Base-by-base conservation (phyloP, 345 rosid species). In the Kandelia obovata region DNA sequence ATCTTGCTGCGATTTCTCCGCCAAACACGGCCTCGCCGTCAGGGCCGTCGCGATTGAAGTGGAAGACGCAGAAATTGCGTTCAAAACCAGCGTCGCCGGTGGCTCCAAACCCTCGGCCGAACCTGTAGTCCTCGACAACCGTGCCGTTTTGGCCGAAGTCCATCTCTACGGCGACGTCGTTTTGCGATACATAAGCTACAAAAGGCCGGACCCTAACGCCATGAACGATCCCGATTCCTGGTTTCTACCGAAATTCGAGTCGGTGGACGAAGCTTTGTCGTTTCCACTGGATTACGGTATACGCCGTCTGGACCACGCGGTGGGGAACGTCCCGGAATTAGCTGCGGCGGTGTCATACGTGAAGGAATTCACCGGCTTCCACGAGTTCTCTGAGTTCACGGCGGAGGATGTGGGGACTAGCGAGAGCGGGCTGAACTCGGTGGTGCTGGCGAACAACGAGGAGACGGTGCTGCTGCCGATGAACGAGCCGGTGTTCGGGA, bases 401-500 rank as follows among this genome's bases (percentile, higher is more conserved):
- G 84, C 92, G n/a, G 94, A 91, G 63, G 98, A 93, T 20, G 88
- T 93, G n/a, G 97, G 98, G 64, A 93, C 97, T 4, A 74, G 71
- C 30, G 97, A 93, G 71, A 93, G 98, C 65, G 98, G 97, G 53
- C 69, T 93, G 63, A 93, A 93, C 73, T 91, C 98, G 1, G 77
- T 80, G 35, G 98, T 93, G 0, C 28, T 93, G 8, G 96, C 96
- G 9, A 91, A 73, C 80, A 91, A 93, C 43, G 91, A 88, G 0
- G 98, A 91, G 60, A 91, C 62, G 78, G 94, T 93, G 30, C 74
- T 93, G 70, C 70, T 93, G 4, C 97, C 97, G 13, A 75, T 93
- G 71, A 93, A 93, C 75, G 98, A 93, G 74, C 98, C 98, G 1
- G 98, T 93, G 64, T 82, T 75, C 30, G 98, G 98, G 64, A 93